Evolutionary conservation across 352 stramenopile species (phyloP).

Genomic region (Aphanomyces astaci): DNA sequence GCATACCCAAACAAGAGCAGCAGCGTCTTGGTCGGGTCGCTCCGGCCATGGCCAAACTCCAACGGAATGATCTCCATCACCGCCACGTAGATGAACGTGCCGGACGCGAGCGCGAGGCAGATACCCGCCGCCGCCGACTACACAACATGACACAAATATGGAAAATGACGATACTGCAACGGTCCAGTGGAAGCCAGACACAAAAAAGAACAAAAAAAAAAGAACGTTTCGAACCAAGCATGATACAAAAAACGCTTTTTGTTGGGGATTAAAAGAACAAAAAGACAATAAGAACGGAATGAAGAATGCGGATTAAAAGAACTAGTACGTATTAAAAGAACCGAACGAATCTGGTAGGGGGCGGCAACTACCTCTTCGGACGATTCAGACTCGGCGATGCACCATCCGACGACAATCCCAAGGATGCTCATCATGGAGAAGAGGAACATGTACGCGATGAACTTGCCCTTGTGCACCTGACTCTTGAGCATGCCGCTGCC

Average conservation of each 20-base stretch:
- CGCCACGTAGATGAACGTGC: conserved; percentile 79
- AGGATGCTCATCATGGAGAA: conserved; percentile 55
- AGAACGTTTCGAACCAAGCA: too few species aligned
- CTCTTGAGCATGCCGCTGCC: conserved; percentile 61
- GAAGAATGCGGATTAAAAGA: background rate
- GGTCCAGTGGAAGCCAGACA: background rate
- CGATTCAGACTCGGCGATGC: conserved; percentile 30
- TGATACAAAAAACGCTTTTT: background rate
- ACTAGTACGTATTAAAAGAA: too few species aligned
- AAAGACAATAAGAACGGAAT: background rate
- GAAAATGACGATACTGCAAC: background rate
- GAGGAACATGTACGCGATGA: conserved; percentile 42
- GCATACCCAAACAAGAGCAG: conserved; percentile 58
- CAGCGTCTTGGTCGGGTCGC: conserved; percentile 37
- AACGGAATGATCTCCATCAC: conserved; percentile 83
- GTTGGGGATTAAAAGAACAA: background rate
- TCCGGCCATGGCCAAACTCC: conserved; percentile 50
- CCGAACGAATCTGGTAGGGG: too few species aligned
- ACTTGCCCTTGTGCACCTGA: conserved; percentile 35
- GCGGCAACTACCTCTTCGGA: conserved; percentile 30
- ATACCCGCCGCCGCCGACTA: conserved; percentile 38
- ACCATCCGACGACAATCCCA: conserved; percentile 41
- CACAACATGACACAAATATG: background rate
- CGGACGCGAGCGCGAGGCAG: conserved; percentile 59
- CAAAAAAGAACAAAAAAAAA: background rate